Evolutionary conservation across 495 filamentous ascomycete genomes (phyloP), one percentile per base, ranked within the genome.

Genomic region (Aspergillus coremiiformis): DNA sequence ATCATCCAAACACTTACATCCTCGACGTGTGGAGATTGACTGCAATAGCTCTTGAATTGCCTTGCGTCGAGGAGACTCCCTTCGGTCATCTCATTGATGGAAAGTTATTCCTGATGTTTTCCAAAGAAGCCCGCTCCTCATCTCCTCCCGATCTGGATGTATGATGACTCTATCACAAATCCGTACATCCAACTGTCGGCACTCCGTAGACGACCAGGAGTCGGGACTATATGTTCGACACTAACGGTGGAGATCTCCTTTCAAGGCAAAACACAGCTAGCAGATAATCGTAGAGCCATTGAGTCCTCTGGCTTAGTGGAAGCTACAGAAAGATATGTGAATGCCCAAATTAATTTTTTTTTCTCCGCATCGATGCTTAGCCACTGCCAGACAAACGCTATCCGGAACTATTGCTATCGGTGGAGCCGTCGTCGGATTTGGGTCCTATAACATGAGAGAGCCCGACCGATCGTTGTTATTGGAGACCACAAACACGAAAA

Each of bases 281-380:
- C 21, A 20, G 37, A 21, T 20, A 39, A 47, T 24, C 15, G 15
- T 22, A 47, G 24, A 33, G 24, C 26, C 24, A 23, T 46, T 46
- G 26, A 15, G 19, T 33, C 44, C 10, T 29, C 5, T 17, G 9
- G 14, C 15, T 47, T 11, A 29, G 5, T 26, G 37, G 30, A 27
- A 19, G 46, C 21, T 37, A 32, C 30, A 8, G 32, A 14, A 35
- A 35, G 32, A 35, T 35, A 30, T 47, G 44, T 35, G 14, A 21
- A 7, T 30, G 14, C 23, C 24, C 33, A 41, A 39, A 37, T 39
- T 15, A 29, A 26, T 17, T 37, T 44, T 17, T 37, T 44, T 44
- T 53, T 53, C 53, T 50, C 51, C 54, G 58, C 58, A 46, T 44
- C 20, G 52, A 52, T 57, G 48, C 47, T 53, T 54, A 49, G 22